Evolutionary conservation across 352 stramenopile species (phyloP).

Genomic region (Blastocystis sp.): DNA sequence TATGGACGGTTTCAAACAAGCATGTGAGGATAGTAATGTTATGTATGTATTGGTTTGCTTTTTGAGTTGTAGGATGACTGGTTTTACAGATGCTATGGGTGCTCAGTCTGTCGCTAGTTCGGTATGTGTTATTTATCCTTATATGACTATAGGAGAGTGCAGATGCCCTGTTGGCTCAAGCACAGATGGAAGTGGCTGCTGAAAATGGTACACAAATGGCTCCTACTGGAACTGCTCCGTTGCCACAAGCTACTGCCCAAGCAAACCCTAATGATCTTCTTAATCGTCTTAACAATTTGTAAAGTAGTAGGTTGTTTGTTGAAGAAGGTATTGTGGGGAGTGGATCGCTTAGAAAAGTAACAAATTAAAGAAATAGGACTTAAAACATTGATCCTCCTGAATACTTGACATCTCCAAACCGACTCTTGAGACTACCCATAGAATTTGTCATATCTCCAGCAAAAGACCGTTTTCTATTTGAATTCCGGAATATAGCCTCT

Average conservation of each 20-base stretch:
- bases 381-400: background rate
- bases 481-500: conserved; percentile 1
- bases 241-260: background rate
- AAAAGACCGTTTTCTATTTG: background rate
- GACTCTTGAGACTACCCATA: conserved; percentile 13
- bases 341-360: too few species aligned
- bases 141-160: background rate
- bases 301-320: background rate
- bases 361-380: background rate
- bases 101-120: conserved; percentile 3
- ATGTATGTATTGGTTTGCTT: background rate
- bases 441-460: background rate
- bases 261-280: background rate
- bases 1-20: conserved; percentile 51
- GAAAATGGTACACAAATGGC: background rate
- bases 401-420: conserved; percentile 36
- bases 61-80: conserved; percentile 20
- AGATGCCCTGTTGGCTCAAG: background rate
- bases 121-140: background rate
- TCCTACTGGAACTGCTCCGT: background rate
- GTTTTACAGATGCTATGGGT: conserved; percentile 11
- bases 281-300: conserved; percentile 61
- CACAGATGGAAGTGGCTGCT: background rate
- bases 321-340: too few species aligned
- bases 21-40: conserved; percentile 52